phyloP scores from a whole-genome alignment of 768 basidiomycete species.

The Trametes sanguinea region DNA sequence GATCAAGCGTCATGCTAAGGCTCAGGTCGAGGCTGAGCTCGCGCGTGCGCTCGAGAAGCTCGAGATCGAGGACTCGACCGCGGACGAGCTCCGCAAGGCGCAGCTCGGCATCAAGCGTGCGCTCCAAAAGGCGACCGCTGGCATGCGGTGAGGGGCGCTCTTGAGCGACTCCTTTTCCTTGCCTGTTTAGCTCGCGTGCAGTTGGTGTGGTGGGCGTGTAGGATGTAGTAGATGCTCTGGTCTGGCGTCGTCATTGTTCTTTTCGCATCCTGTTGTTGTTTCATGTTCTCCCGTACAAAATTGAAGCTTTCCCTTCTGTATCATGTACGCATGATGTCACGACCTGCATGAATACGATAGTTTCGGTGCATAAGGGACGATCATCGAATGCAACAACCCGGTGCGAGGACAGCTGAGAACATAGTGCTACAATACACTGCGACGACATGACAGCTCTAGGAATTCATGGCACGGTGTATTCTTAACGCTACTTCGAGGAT shows the following conservation, averaged over 20 bases:
- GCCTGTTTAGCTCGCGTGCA: background rate
- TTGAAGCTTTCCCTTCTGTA: constrained; percentile 19
- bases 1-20: constrained; percentile 95
- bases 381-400: background rate
- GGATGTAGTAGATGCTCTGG: constrained; percentile 22
- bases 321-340: constrained; percentile 13
- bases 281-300: constrained; percentile 18
- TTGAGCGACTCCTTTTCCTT: background rate
- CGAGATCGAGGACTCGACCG: constrained; percentile 93
- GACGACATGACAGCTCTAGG: background rate
- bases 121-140: constrained; percentile 95
- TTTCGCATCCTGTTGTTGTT: constrained; percentile 20
- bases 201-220: constrained; percentile 14
- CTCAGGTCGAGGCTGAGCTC: constrained; percentile 95
- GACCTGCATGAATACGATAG: constrained; percentile 7
- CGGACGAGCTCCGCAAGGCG: constrained; percentile 94
- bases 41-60: constrained; percentile 98
- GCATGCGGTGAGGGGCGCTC: constrained; percentile 62
- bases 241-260: constrained; percentile 20
- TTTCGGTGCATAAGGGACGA: background rate
- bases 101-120: constrained; percentile 95
- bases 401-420: background rate
- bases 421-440: no score
- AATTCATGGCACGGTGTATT: constrained; percentile 62
- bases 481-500: constrained; percentile 84